Evolutionary conservation across 768 basidiomycete genomes (phyloP), one percentile per base, ranked within the genome.

Genomic region (Infundibulicybe gibba): DNA sequence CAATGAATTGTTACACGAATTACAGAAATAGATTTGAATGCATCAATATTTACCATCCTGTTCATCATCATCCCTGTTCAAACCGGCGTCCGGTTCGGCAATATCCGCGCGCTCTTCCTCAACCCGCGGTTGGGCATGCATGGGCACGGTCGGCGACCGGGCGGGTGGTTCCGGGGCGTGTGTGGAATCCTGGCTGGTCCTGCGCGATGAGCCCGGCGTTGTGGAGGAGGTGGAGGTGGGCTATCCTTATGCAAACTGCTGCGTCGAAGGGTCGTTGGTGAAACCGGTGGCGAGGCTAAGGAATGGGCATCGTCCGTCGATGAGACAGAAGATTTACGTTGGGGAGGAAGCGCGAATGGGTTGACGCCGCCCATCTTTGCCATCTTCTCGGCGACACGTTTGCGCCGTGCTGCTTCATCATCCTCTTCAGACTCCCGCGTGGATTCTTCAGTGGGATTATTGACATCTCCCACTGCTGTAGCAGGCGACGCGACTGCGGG

Each of bases 321-420:
- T 13, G 53, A 49, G 6, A 34, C 19, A 1, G 60, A 59, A 0
- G 50, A 15, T 50, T 53, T 53, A 15, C 58, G 60, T 40, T 52
- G 53, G 5, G 59, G 59, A 41, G 56, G 57, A 40, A 45, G 53
- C 0, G 63, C 64, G 37, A 81, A 67, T 1, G 81, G 76, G 53
- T 81, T 85, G 54, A 85, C 66, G n/a, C 78, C 87, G 13, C 85
- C 87, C 68, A 80, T 81, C 62, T 80, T 77, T 6, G 81, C 80
- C 70, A 67, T 75, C 65, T 52, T 77, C 75, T 80, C 83, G 17
- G 83, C 77, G 16, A 87, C 75, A 43, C 78, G 79, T 50, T 72
- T 74, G 35, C 75, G 72, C 32, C 79, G 75, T 2, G 72, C 66
- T 50, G 67, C 76, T 50, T 81, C 81, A 14, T 78, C 79, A 37